Conservation (phyloP, 768 basidiomycete species). For the Lactifluus subvellereus region DNA sequence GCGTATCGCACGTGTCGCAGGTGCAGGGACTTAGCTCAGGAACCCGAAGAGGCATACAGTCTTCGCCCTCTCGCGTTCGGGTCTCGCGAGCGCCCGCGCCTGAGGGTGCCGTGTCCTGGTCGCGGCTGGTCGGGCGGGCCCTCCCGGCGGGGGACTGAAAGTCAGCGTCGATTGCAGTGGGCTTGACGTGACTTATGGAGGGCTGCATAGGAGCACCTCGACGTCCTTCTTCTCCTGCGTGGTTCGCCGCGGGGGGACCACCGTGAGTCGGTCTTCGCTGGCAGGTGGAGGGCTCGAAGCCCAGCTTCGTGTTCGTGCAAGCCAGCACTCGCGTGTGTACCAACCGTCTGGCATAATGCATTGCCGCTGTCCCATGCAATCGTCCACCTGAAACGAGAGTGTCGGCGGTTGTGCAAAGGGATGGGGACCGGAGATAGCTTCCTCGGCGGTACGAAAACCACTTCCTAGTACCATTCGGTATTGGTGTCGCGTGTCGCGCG, state of each 20-base stretch:
- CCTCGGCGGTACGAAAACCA: slow-evolving; percentile 42
- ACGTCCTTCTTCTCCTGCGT: slow-evolving; percentile 29
- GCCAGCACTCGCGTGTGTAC: slow-evolving; percentile 14
- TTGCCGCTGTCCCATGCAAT: slow-evolving; percentile 19
- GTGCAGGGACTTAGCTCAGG: too few relatives aligned
- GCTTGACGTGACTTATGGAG: slow-evolving; percentile 51
- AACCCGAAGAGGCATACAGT: too few relatives aligned
- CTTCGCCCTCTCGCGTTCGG: too few relatives aligned
- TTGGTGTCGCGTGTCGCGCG: neutral
- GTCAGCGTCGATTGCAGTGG: slow-evolving; percentile 51
- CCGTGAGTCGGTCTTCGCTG: slow-evolving; percentile 38
- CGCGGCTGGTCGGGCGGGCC: neutral
- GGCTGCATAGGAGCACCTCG: slow-evolving; percentile 46
- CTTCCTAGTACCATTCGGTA: slow-evolving; percentile 26
- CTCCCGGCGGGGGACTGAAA: slow-evolving; percentile 32
- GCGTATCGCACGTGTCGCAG: neutral
- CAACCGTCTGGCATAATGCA: slow-evolving; percentile 24
- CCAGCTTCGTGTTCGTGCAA: slow-evolving; percentile 26
- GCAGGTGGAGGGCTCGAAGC: slow-evolving; percentile 17
- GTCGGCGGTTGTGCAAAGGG: neutral
- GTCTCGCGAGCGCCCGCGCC: neutral
- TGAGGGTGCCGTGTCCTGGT: neutral
- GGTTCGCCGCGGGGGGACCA: slow-evolving; percentile 32
- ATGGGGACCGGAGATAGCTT: slow-evolving; percentile 25
- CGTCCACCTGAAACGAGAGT: slow-evolving; percentile 18